Base-by-base conservation (phyloP, 805 yeast genomes). In the Yarrowia bubula region DNA sequence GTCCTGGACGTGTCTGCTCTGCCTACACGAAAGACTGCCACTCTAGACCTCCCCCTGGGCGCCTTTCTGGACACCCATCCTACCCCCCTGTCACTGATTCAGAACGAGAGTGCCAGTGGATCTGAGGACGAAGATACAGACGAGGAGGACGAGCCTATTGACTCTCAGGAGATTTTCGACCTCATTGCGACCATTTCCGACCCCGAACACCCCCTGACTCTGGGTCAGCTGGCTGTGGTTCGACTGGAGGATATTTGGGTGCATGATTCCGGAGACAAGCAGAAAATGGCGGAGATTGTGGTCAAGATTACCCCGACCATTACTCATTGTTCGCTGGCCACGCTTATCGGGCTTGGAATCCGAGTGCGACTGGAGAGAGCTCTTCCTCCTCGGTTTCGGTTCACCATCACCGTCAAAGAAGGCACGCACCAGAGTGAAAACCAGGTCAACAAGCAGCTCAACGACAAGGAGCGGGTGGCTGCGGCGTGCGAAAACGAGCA, bases 401-500 rank as follows among this genome's bases (percentile, higher is more conserved):
- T 91, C 66, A 83, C 86, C 13, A 88, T 95, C 35, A 77, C 88
- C 43, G 83, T 95, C 58, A 92, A 92, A 72, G 90, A 90, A 70
- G 98, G 98, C 1, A 84, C 96, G 0, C 99, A 95, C 74, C 98
- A 95, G 75, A 89, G 96, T 73, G 99, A 95, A 74, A 84, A 84
- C 69, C 99, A 95, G 74, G 98, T 95, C 22, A 95, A 95, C 76
- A 93, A 93, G 74, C 99, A 95, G 77, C 81, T 95, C 67, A 95
- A 95, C 73, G 99, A 95, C 74, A 95, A 95, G 77, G 99, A 95
- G 76, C 80, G 99, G 68, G 98, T 95, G 0, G 96, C 97, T 37
- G 99, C 99, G 32, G 99, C 99, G 0, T 92, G 98, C 75, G 99
- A 95, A 73, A 95, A 95, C 72, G 96, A 89, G 66, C 99, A 95